phyloP scores from a whole-genome alignment of 2,329 filamentous ascomycete species.

The Scedosporium minutisporum region DNA sequence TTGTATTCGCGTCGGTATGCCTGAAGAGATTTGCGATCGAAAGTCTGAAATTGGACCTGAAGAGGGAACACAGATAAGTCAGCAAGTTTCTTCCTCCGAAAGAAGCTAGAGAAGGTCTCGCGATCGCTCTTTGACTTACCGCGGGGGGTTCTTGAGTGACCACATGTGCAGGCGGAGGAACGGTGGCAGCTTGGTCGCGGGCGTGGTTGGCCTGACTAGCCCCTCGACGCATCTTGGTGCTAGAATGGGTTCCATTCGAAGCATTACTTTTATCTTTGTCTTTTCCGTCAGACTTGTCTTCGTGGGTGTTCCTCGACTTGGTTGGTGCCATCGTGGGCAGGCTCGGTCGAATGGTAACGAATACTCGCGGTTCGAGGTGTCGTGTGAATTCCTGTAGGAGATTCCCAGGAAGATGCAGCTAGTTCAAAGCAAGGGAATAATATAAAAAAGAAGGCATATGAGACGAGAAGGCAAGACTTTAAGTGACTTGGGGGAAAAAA shows the following conservation, averaged over 20 bases:
- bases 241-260: conserved; percentile 27
- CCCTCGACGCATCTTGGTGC: conserved; percentile 46
- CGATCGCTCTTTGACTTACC: conserved; percentile 6
- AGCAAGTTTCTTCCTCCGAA: not conserved
- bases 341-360: not conserved
- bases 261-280: conserved; percentile 34
- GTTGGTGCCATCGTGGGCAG: conserved; percentile 30
- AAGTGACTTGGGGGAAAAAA: not conserved
- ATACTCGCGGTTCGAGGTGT: not conserved
- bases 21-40: conserved; percentile 60
- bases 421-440: not conserved
- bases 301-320: conserved; percentile 32
- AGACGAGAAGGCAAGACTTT: not conserved
- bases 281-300: conserved; percentile 34
- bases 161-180: conserved; percentile 10
- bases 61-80: conserved; percentile 6
- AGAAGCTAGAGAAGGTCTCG: not conserved
- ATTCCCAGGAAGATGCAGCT: not conserved
- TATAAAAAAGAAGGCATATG: not conserved
- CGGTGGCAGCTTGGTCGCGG: conserved; percentile 32
- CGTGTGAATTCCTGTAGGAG: not conserved
- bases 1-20: conserved; percentile 66
- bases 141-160: conserved; percentile 15
- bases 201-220: conserved; percentile 41
- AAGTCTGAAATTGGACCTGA: conserved; percentile 57